Base-by-base conservation (phyloP, 2,329 filamentous ascomycete genomes). In the Fusarium decemcellulare region DNA sequence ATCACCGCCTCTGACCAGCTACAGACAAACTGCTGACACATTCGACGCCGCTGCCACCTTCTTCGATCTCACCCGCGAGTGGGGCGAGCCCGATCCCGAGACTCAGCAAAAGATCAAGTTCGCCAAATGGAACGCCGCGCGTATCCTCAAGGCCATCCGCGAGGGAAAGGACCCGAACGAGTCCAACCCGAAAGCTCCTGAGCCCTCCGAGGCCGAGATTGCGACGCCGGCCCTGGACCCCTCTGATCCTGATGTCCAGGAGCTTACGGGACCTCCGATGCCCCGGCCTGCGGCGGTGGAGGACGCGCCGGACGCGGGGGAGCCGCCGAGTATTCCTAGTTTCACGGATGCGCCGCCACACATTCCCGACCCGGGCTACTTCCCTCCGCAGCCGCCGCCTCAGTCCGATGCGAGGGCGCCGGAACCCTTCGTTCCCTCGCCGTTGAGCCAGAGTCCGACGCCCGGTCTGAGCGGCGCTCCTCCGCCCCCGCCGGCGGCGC, bases 41-140 rank as follows among this genome's bases (percentile, higher is more conserved):
- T 97, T 98, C 72, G 92, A 95, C 76, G 96, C 97, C 2, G 93
- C 96, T 0, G 91, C 93, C 0, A 97, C 94, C 0, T 98, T 99
- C 79, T 90, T 98, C 75, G 94, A 98, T 72, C 85, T 98, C 6
- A 87, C 93, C 59, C 91, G 91, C 68, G 92, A 97, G 74, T 99
- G 95, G 94, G 91, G 90, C 7, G 81, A 88, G 0, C 83, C 91
- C 11, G 93, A 97, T 36, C 81, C 88, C 1, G 94, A 98, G 76
- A 89, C 91, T 18, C 86, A 90, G 40, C 89, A 94, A 58, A 98
- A 97, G 84, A 94, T 95, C 81, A 98, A 97, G 79, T 99, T 93
- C 78, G 94, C 95, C 43, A 99, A 98, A 80, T 99, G 93, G 87
- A 97, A 98, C 79, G 95, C 95, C 3, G 84, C 95, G 37, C 90